Evolutionary conservation across 2,329 filamentous ascomycete species (phyloP).

Genomic region (Paraphaeosphaeria minitans): DNA sequence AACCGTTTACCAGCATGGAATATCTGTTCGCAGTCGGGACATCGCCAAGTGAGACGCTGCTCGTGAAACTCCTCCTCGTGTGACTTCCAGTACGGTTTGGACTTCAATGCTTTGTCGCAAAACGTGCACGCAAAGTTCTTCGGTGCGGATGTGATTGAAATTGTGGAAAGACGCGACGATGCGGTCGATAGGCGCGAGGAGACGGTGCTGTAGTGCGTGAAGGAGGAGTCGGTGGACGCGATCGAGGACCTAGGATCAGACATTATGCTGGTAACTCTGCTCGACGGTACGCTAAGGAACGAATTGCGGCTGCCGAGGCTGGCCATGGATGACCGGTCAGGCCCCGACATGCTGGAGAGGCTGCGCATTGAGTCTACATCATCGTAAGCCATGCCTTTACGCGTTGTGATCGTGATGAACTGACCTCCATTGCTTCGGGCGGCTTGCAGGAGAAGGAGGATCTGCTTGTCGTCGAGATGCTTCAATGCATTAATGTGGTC

Average conservation of each 20-base stretch:
- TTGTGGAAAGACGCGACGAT: slow-evolving; percentile 44
- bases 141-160: slow-evolving; percentile 40
- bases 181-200: slow-evolving; percentile 46
- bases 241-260: slow-evolving; percentile 46
- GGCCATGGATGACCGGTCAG: slow-evolving; percentile 45
- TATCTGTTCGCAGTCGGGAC: slow-evolving; percentile 70
- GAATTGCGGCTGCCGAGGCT: slow-evolving; percentile 44
- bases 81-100: slow-evolving; percentile 72
- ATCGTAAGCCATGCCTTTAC: slow-evolving; percentile 26
- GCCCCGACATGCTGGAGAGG: slow-evolving; percentile 21
- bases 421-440: slow-evolving; percentile 45
- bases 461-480: slow-evolving; percentile 48
- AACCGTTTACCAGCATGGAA: slow-evolving; percentile 72
- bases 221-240: slow-evolving; percentile 46
- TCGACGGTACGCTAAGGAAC: slow-evolving; percentile 46
- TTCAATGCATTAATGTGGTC: slow-evolving; percentile 48
- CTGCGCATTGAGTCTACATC: slow-evolving; percentile 42
- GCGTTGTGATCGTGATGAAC: slow-evolving; percentile 20
- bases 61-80: slow-evolving; percentile 74
- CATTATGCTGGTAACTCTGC: slow-evolving; percentile 45
- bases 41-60: slow-evolving; percentile 70
- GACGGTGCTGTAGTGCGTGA: slow-evolving; percentile 44
- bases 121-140: slow-evolving; percentile 54
- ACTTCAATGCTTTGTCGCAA: slow-evolving; percentile 68
- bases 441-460: slow-evolving; percentile 43